Conservation (phyloP, 306 rosid species). For the Prunus campanulata region DNA sequence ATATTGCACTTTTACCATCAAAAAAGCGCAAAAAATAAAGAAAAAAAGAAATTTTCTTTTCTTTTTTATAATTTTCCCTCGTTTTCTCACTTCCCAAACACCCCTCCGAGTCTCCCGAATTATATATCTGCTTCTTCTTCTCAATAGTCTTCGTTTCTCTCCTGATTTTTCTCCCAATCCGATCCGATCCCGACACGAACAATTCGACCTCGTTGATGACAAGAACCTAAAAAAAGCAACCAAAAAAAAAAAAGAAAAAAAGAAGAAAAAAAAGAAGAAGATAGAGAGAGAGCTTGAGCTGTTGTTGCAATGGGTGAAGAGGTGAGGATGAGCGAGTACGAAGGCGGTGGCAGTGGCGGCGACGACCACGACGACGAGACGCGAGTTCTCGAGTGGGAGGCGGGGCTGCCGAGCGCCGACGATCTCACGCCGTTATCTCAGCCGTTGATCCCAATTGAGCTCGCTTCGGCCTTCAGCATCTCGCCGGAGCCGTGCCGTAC, state of each 20-base stretch:
- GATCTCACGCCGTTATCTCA: constrained; percentile 77
- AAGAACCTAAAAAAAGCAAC: background rate
- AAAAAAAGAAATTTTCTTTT: background rate
- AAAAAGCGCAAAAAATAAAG: background rate
- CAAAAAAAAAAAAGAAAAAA: background rate
- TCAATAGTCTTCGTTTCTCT: constrained; percentile 1
- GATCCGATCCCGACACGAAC: constrained; percentile 24
- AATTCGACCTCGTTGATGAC: constrained; percentile 8
- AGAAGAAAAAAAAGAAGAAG: background rate
- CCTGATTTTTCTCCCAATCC: constrained; percentile 16
- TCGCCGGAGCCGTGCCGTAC: constrained; percentile 64
- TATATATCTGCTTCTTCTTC: constrained; percentile 12
- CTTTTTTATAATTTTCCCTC: background rate
- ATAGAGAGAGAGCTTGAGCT: background rate
- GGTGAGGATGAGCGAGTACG: constrained; percentile 51
- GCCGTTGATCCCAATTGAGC: constrained; percentile 63
- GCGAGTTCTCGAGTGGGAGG: constrained; percentile 73
- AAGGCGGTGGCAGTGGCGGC: background rate
- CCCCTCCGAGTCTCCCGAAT: constrained; percentile 27
- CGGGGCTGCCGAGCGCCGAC: constrained; percentile 57
- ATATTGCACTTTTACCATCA: constrained; percentile 39
- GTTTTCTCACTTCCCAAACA: constrained; percentile 27
- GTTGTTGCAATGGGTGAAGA: constrained; percentile 63
- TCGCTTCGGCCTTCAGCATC: constrained; percentile 85
- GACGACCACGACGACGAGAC: constrained; percentile 35